These are phyloP conservation scores for Volvox reticuliferus DNA, from an alignment of 139 green algal genomes.

Conservation along the genomic window DNA sequence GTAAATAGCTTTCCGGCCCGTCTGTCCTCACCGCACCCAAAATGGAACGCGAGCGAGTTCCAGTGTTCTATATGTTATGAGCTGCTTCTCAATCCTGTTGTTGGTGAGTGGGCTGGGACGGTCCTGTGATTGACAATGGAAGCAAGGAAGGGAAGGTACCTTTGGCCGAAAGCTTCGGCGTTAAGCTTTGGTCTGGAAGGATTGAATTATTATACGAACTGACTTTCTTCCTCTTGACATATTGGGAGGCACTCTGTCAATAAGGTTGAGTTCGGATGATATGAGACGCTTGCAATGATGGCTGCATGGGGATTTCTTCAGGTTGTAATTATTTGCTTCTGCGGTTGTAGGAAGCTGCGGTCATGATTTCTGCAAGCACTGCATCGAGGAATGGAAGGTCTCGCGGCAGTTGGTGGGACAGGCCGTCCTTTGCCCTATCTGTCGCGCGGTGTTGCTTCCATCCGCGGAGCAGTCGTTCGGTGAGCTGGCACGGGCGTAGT, in stretches of 20 bases:
- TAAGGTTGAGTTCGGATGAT: no score
- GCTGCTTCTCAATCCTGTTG: conserved; percentile 54
- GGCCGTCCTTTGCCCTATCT: conserved; percentile 52
- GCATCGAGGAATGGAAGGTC: conserved; percentile 50
- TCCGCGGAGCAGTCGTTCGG: conserved; percentile 51
- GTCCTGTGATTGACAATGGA: not conserved
- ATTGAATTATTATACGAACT: no score
- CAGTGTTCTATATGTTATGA: conserved; percentile 56
- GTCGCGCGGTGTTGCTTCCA: conserved; percentile 42
- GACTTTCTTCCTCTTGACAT: no score
- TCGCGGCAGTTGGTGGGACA: conserved; percentile 39
- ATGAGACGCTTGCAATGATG: no score
- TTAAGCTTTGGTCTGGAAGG: no score
- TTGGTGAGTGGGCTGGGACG: conserved; percentile 36
- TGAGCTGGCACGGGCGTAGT: not conserved
- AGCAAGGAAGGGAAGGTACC: no score
- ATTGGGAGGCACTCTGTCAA: no score
- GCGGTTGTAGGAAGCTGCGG: conserved; percentile 46
- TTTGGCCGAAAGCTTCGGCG: no score
- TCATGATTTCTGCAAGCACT: conserved; percentile 60
- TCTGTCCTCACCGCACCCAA: not conserved
- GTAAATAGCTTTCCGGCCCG: not conserved
- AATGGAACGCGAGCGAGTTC: conserved; percentile 47
- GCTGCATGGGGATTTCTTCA: no score
- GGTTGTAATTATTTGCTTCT: no score